Conservation (phyloP, 805 yeast genomes). For the Clavispora vitiphila region DNA sequence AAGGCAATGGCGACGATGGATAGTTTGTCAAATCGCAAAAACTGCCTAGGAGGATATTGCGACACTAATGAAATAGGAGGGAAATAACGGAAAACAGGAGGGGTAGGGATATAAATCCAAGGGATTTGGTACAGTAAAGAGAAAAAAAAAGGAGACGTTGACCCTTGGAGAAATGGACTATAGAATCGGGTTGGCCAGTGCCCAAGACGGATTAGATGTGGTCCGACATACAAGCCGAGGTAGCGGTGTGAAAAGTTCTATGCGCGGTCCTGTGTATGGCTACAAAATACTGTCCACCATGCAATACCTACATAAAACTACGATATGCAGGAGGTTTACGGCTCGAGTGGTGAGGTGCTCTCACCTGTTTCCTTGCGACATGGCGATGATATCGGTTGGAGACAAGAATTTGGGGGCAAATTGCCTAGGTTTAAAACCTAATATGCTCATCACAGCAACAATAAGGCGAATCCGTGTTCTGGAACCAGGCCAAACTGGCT, state of each 20-base stretch:
- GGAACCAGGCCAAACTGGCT: too few species aligned
- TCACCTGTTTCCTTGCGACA: background rate
- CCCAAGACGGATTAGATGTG: slow-evolving; percentile 1
- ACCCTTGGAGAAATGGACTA: background rate
- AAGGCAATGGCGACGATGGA: background rate
- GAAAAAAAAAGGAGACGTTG: background rate
- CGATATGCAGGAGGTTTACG: background rate
- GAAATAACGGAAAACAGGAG: background rate
- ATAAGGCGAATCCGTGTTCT: too few species aligned
- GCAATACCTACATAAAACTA: slow-evolving; percentile 1
- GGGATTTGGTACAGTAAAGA: background rate
- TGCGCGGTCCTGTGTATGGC: background rate
- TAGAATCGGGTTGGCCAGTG: background rate
- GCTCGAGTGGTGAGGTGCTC: background rate
- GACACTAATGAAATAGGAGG: background rate
- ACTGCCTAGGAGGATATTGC: too few species aligned
- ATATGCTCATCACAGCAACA: too few species aligned
- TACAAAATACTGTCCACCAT: background rate
- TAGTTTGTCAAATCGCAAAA: background rate
- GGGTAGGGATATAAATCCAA: background rate
- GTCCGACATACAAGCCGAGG: background rate
- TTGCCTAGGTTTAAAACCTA: too few species aligned
- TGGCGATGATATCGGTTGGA: too few species aligned
- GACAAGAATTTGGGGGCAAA: too few species aligned
- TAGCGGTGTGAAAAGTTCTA: background rate